Evolutionary conservation across 2,329 filamentous ascomycete genomes (phyloP).

Genomic region (Plenodomus lindquistii): DNA sequence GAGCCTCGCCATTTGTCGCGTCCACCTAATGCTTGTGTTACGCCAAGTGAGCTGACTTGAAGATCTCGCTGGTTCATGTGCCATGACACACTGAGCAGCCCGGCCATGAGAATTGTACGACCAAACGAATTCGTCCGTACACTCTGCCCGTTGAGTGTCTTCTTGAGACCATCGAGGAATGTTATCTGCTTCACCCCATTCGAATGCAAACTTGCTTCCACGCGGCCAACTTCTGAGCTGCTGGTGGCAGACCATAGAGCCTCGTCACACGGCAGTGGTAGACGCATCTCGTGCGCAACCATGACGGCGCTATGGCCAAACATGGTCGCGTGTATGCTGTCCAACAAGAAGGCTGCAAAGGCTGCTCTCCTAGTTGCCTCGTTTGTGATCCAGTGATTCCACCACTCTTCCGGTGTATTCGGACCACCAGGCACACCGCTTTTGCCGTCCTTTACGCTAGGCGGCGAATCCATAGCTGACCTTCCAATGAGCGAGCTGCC

Average conservation of each 20-base stretch:
- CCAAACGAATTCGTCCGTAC: conserved; percentile 94
- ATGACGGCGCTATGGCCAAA: conserved; percentile 97
- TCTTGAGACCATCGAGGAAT: conserved; percentile 89
- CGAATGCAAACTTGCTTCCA: conserved; percentile 77
- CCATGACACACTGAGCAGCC: conserved; percentile 90
- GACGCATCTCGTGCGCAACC: conserved; percentile 92
- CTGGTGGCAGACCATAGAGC: conserved; percentile 88
- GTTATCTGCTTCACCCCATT: conserved; percentile 83
- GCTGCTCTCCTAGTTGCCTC: conserved; percentile 88
- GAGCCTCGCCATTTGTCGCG: conserved; percentile 89
- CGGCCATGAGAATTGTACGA: conserved; percentile 90
- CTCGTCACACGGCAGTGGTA: conserved; percentile 91
- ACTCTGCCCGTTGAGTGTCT: conserved; percentile 80
- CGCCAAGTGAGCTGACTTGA: conserved; percentile 84
- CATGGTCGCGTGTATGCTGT: conserved; percentile 96
- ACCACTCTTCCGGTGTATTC: conserved; percentile 83
- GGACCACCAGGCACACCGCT: conserved; percentile 52
- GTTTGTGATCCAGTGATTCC: conserved; percentile 94
- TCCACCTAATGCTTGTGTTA: conserved; percentile 77
- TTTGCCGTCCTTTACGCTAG: conserved; percentile 69
- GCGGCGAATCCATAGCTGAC: conserved; percentile 81
- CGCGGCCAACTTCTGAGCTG: conserved; percentile 80
- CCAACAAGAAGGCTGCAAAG: conserved; percentile 92
- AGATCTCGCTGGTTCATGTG: conserved; percentile 97
- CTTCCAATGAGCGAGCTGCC: conserved; percentile 89